Base-by-base conservation (phyloP, 1,284 basidiomycete genomes). In the Puccinia triticina region DNA sequence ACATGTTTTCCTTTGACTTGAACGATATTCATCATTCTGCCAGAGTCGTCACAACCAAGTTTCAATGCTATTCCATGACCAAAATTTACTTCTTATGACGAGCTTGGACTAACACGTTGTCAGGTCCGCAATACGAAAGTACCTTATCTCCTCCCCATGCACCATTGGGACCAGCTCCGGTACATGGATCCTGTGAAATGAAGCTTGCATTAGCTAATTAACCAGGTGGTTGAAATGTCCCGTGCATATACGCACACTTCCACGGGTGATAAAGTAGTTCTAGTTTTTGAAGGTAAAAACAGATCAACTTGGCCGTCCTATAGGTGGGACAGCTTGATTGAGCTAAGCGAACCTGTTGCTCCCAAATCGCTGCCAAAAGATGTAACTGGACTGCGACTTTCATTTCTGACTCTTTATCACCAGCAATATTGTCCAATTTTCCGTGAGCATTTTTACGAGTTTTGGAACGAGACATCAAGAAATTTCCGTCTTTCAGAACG, bases 11-110 rank as follows among this genome's bases (percentile, higher is more conserved):
- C 77, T 69, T 79, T 71, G 7, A 67, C 77, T 72, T 72, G 77
- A 32, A 79, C 29, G 18, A 79, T 79, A 40, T 79, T 79, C 77
- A 79, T 79, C 77, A 79, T 79, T 43, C 77, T 79, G 32, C 18
- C 5, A 53, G 5, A 55, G 43, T 26, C 16, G 29, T 61, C 18
- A 57, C 5, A 53, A 73, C 29, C 10, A 37, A 77, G 0, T 40
- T 32, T 37, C 12, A 67, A 29, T 14, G 59, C n/a, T 12, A 66
- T 66, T n/a, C 8, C 34, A 48, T 32, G 4, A 8, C 4, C 8
- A 67, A 21, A 26, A 67, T 26, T 53, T 32, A 5, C 26, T 23
- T 43, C 32, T 46, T 59, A 29, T 2, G 21, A 16, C 32, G 1
- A 66, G 48, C 26, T 29, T 69, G 48, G 46, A 79, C 77, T 55